These are phyloP conservation scores for Yarrowia sp. DNA, from an alignment of 805 yeast species.

Conservation along the genomic window DNA sequence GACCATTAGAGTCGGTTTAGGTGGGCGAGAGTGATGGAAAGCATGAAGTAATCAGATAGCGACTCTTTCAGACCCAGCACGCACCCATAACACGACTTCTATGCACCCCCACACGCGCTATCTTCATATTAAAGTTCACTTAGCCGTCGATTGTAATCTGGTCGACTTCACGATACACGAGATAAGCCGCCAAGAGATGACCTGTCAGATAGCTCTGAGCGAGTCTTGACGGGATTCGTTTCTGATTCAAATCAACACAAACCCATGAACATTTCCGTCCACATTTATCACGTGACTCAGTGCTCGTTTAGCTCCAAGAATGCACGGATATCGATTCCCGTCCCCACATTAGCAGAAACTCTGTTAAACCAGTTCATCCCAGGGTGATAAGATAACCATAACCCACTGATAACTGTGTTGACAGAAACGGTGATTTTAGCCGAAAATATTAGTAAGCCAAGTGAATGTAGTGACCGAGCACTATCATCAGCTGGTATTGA, in stretches of 20 bases:
- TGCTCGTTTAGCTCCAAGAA: constrained; percentile 1
- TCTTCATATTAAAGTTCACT: neutral
- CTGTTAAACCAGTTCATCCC: neutral
- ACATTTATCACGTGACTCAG: neutral
- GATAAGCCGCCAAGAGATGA: constrained; percentile 3
- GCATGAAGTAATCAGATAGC: too few species aligned
- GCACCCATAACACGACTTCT: too few species aligned
- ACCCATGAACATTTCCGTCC: too few species aligned
- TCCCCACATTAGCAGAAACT: constrained; percentile 4
- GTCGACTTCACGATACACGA: neutral
- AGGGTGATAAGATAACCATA: neutral
- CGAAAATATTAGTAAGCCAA: neutral
- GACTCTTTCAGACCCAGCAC: too few species aligned
- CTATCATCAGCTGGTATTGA: too few species aligned
- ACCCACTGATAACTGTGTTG: neutral
- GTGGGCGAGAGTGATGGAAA: too few species aligned
- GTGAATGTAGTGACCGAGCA: too few species aligned
- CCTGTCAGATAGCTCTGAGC: neutral
- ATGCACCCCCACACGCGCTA: neutral
- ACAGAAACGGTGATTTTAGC: neutral
- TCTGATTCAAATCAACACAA: too few species aligned
- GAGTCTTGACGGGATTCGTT: too few species aligned
- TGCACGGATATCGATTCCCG: constrained; percentile 11
- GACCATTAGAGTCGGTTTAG: too few species aligned
- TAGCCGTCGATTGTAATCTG: neutral